These are phyloP conservation scores for Lepidium didymum DNA, from an alignment of 345 rosid genomes.

Conservation along the genomic window DNA sequence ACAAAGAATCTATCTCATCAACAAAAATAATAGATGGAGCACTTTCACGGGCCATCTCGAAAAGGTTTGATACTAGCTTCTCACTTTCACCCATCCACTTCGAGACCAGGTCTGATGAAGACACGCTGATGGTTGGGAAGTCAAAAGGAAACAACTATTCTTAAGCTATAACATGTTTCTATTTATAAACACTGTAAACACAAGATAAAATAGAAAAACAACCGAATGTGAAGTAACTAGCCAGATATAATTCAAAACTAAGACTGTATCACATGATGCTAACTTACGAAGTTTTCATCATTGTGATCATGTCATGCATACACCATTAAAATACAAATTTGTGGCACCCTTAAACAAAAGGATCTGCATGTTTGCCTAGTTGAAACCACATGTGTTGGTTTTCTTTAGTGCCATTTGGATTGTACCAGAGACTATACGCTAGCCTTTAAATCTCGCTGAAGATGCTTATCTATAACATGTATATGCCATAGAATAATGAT, in stretches of 20 bases:
- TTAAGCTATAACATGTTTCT: constrained; percentile 19
- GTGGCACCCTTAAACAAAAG: background rate
- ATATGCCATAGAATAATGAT: background rate
- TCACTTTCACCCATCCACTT: constrained; percentile 99
- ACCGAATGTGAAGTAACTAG: background rate
- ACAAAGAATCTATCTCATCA: constrained; percentile 91
- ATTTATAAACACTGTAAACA: constrained; percentile 9
- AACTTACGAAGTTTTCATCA: background rate
- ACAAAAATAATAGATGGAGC: constrained; percentile 85
- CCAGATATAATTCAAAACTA: background rate
- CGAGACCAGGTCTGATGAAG: constrained; percentile 92
- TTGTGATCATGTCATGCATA: background rate
- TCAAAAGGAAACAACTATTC: constrained; percentile 13
- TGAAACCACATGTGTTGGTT: background rate
- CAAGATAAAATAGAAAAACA: constrained; percentile 1
- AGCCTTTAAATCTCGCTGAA: background rate
- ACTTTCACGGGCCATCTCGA: constrained; percentile 95
- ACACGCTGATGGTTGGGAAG: constrained; percentile 45
- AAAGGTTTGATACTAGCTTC: constrained; percentile 85
- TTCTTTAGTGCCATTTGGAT: background rate
- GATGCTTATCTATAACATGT: background rate
- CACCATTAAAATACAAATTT: background rate
- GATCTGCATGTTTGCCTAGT: background rate
- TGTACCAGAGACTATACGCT: background rate
- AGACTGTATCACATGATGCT: background rate